Evolutionary conservation across 306 rosid genomes (phyloP).

Genomic region (Medicago arabica): DNA sequence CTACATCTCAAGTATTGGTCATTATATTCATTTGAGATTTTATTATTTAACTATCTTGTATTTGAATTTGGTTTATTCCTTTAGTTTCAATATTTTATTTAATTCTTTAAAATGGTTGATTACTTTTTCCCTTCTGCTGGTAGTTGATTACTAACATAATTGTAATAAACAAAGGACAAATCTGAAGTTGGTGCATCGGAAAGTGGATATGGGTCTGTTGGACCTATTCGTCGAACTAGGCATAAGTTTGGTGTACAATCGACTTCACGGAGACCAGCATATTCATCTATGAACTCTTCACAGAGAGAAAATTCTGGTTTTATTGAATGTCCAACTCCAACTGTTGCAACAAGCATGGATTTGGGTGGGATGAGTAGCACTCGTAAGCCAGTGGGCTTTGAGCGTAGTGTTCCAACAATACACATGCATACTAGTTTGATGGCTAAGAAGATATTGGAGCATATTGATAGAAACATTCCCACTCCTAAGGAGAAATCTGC

Average conservation of each 20-base stretch:
- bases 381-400: slow-evolving; percentile 50
- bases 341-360: slow-evolving; percentile 50
- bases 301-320: slow-evolving; percentile 44
- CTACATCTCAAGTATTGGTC: background rate
- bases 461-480: slow-evolving; percentile 70
- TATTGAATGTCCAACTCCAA: slow-evolving; percentile 52
- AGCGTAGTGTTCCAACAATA: slow-evolving; percentile 52
- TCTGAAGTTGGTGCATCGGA: slow-evolving; percentile 53
- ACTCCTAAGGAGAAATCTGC: slow-evolving; percentile 79
- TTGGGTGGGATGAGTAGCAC: slow-evolving; percentile 45
- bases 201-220: slow-evolving; percentile 69
- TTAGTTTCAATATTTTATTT: slow-evolving; percentile 12
- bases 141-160: slow-evolving; percentile 25
- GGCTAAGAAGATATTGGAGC: slow-evolving; percentile 88
- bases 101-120: slow-evolving; percentile 15
- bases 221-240: slow-evolving; percentile 71
- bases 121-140: background rate
- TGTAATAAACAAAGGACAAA: slow-evolving; percentile 52
- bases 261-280: slow-evolving; percentile 52
- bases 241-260: slow-evolving; percentile 56
- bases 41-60: background rate
- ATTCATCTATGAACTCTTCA: slow-evolving; percentile 48
- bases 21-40: background rate
- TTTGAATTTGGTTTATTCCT: slow-evolving; percentile 26
- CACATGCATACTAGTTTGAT: slow-evolving; percentile 74